A percentile compares a stretch with the other conserved stretches of the same genome.
These are phyloP conservation scores for Verticillium albo-atrum DNA, from an alignment of 2,329 filamentous ascomycete species.

Conservation along the genomic window DNA sequence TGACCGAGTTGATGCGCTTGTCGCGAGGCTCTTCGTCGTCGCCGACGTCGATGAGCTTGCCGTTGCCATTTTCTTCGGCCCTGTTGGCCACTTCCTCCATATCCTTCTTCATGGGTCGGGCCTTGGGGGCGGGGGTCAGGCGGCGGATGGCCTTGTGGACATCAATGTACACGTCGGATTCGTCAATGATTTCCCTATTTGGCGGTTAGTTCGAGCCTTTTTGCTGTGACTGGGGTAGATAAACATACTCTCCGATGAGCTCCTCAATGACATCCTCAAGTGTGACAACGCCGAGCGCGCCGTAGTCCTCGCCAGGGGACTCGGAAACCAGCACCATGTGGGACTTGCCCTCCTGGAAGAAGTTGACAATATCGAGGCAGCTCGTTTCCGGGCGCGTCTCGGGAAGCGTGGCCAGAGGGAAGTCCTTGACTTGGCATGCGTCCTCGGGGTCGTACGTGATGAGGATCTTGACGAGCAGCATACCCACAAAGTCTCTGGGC, in stretches of 20 bases:
- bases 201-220: constrained; percentile 14
- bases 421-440: constrained; percentile 78
- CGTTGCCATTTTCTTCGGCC: constrained; percentile 1
- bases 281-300: constrained; percentile 89
- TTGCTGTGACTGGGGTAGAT: constrained; percentile 10
- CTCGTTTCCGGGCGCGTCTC: constrained; percentile 94
- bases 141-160: constrained; percentile 97
- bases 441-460: constrained; percentile 99
- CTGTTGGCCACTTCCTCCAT: constrained; percentile 22
- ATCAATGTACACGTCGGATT: constrained; percentile 97
- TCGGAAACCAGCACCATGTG: constrained; percentile 98
- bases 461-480: constrained; percentile 96
- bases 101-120: constrained; percentile 44
- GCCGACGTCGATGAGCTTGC: constrained; percentile 32
- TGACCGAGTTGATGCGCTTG: constrained; percentile 28
- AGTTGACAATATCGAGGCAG: constrained; percentile 97
- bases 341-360: constrained; percentile 98
- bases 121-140: constrained; percentile 77
- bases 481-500: constrained; percentile 84
- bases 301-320: constrained; percentile 81
- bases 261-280: constrained; percentile 98
- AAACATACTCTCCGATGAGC: constrained; percentile 86
- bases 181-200: constrained; percentile 89
- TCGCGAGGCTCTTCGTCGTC: constrained; percentile 28
- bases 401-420: constrained; percentile 87